Evolutionary conservation across 1,139 yeast species (phyloP).

Genomic region (Kurtzmaniella quercitrusa): DNA sequence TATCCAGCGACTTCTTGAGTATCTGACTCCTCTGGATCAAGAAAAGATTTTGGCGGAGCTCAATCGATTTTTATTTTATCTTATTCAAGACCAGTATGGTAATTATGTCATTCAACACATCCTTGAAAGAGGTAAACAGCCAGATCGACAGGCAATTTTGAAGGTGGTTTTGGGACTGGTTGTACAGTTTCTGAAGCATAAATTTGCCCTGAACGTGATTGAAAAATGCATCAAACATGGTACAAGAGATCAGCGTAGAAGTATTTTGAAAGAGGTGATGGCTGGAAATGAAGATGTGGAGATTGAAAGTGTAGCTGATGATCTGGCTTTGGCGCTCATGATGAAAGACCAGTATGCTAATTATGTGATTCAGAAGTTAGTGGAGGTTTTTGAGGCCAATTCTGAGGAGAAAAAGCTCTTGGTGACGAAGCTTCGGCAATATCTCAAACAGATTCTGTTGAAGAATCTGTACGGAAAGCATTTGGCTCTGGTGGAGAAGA

Average conservation of each 20-base stretch:
- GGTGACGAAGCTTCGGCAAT: slow-evolving; percentile 59
- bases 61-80: slow-evolving; percentile 64
- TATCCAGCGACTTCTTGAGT: slow-evolving; percentile 85
- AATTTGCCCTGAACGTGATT: slow-evolving; percentile 96
- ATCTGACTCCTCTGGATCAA: slow-evolving; percentile 61
- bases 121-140: slow-evolving; percentile 68
- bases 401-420: slow-evolving; percentile 62
- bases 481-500: slow-evolving; percentile 79
- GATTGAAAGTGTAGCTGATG: slow-evolving; percentile 44
- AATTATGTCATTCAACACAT: slow-evolving; percentile 96
- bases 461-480: slow-evolving; percentile 73
- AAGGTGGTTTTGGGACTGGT: slow-evolving; percentile 52
- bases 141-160: slow-evolving; percentile 39
- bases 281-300: slow-evolving; percentile 40
- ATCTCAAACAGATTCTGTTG: slow-evolving; percentile 52
- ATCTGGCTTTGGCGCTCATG: slow-evolving; percentile 72
- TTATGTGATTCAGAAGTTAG: slow-evolving; percentile 91
- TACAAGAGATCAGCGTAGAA: slow-evolving; percentile 53
- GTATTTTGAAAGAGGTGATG: slow-evolving; percentile 61
- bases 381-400: slow-evolving; percentile 66
- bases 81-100: slow-evolving; percentile 95
- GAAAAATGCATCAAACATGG: slow-evolving; percentile 88
- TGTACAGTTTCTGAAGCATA: slow-evolving; percentile 83
- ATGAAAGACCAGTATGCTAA: slow-evolving; percentile 98
- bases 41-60: slow-evolving; percentile 64